Base-by-base conservation (phyloP, 805 yeast genomes). In the Yarrowia divulgata region DNA sequence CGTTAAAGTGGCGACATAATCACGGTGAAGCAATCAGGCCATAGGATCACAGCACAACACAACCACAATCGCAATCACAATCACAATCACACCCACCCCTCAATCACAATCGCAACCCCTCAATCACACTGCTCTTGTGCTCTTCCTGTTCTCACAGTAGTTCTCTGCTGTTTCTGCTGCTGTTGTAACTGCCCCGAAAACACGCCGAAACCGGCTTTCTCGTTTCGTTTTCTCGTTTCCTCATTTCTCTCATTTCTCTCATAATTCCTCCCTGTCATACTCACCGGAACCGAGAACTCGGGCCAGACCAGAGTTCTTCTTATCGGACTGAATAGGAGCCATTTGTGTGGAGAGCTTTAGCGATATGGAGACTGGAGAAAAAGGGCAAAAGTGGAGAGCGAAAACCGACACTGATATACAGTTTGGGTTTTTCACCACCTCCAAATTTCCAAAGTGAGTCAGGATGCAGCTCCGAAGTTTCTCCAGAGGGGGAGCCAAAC, bases 271-370 rank as follows among this genome's bases (percentile, higher is more conserved):
- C 29, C 29, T 4, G 12, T 7, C 2, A 14, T 60, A 71, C 78
- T 29, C 73, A 76, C 78, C 79, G n/a, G 98, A 94, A 58, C 99
- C 99, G 57, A 95, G 84, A 52, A 94, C 89, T 80, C 98, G 88
- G 75, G 99, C 97, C 58, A 83, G 73, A 69, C 91, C 98, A 60
- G 97, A 88, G 81, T 94, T 93, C 84, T 89, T 92, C 77, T 92
- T 95, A 80, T 82, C 80, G 40, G 75, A 70, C 9, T 78, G 63
- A 46, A 76, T 71, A 48, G 77, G 72, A 46, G 79, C 68, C 68
- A 63, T 63, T 46, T 43, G 52, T 57, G 29, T 23, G 29, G 29
- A 1, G 34, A 23, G 10, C 58, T 32, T 12, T 13, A 14, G 34
- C 13, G 8, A 10, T 23, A 23, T 37, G 45, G 45, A 37, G 63